phyloP scores from a whole-genome alignment of 1,284 basidiomycete genomes.

The Rhodotorula sp. region DNA sequence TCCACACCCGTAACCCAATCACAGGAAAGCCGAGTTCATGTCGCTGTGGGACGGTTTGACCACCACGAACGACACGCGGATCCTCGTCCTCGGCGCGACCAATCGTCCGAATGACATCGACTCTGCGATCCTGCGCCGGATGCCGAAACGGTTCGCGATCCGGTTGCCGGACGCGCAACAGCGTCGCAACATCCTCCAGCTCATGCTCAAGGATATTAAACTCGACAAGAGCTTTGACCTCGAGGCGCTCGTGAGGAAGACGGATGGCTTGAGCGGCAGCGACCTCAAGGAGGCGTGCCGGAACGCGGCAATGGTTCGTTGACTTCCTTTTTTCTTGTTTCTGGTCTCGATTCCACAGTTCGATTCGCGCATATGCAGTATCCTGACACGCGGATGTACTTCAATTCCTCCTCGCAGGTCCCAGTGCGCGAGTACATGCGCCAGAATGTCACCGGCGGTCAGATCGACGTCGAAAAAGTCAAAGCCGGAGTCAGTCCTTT shows the following conservation, averaged over 20 bases:
- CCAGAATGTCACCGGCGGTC: slow-evolving; percentile 23
- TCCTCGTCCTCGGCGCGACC: slow-evolving; percentile 92
- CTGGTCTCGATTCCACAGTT: not conserved
- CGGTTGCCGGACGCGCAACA: slow-evolving; percentile 77
- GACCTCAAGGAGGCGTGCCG: slow-evolving; percentile 94
- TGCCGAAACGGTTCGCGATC: slow-evolving; percentile 97
- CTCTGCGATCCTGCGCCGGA: slow-evolving; percentile 77
- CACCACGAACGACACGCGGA: slow-evolving; percentile 67
- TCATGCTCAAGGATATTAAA: slow-evolving; percentile 79
- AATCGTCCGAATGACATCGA: slow-evolving; percentile 96
- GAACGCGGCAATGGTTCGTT: slow-evolving; percentile 53
- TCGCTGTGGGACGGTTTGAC: slow-evolving; percentile 99
- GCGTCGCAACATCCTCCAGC: slow-evolving; percentile 78
- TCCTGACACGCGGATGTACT: not conserved
- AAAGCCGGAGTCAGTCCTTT: slow-evolving; percentile 23
- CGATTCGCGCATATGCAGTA: too few species aligned
- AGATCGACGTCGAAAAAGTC: slow-evolving; percentile 37
- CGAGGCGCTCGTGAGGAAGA: slow-evolving; percentile 64
- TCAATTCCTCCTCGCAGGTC: slow-evolving; percentile 61
- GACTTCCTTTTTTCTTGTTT: not conserved
- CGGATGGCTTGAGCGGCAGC: slow-evolving; percentile 81
- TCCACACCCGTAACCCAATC: too few species aligned
- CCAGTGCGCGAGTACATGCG: slow-evolving; percentile 81
- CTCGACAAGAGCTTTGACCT: slow-evolving; percentile 67
- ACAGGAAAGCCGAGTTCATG: slow-evolving; percentile 93